phyloP scores from a whole-genome alignment of 2,329 filamentous ascomycete species.

The Cladobotryum mycophilum region DNA sequence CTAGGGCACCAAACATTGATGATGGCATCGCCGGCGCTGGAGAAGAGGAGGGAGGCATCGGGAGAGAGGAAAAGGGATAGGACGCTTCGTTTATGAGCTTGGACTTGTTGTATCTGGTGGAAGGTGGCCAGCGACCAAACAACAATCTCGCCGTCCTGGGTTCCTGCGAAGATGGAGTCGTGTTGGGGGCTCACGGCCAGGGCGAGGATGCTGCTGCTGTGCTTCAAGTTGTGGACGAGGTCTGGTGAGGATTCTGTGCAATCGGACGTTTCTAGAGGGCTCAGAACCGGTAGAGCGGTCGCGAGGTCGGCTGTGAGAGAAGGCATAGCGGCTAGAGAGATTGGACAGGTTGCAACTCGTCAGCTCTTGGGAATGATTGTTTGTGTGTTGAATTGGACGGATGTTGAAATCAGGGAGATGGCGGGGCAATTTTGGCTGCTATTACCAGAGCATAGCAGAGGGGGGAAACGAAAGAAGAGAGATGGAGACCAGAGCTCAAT shows the following conservation, averaged over 20 bases:
- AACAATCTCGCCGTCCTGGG: conserved; percentile 87
- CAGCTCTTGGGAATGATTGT: no score
- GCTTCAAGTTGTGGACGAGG: conserved; percentile 67
- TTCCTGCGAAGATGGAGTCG: conserved; percentile 81
- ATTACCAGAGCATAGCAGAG: neutral
- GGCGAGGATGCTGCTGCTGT: conserved; percentile 73
- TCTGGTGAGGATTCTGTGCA: conserved; percentile 40
- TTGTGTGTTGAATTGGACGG: neutral
- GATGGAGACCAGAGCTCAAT: neutral
- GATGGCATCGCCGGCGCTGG: conserved; percentile 86
- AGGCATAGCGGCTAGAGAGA: conserved; percentile 10
- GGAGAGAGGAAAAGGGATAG: conserved; percentile 76
- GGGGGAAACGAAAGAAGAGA: neutral
- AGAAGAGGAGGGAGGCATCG: conserved; percentile 73
- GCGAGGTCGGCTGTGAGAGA: conserved; percentile 10
- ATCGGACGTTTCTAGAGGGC: conserved; percentile 14
- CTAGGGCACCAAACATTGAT: conserved; percentile 88
- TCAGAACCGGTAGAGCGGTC: conserved; percentile 1
- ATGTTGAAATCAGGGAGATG: neutral
- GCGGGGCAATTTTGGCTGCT: conserved; percentile 5
- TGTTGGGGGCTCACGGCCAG: conserved; percentile 73
- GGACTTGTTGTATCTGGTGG: conserved; percentile 68
- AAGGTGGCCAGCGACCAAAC: conserved; percentile 88
- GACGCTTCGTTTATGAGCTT: conserved; percentile 87
- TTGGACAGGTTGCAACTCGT: no score